Percentiles rank a stretch among this genome's conserved stretches.
Evolutionary conservation across 1,139 yeast species (phyloP).

Genomic region (Candida sp.): DNA sequence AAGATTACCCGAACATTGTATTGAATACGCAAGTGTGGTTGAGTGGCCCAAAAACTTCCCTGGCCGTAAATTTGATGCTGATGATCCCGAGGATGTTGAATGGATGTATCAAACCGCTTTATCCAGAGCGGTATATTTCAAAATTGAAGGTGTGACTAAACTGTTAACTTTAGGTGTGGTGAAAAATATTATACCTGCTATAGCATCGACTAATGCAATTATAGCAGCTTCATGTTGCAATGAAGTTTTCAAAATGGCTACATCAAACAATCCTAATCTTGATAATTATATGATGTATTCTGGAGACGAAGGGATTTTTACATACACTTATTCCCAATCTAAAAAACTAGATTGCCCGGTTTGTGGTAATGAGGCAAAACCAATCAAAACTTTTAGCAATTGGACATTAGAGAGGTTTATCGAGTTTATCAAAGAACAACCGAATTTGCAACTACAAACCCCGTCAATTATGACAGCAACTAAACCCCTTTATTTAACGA

Average conservation of each 20-base stretch:
- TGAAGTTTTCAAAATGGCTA: constrained; percentile 77
- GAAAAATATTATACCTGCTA: constrained; percentile 90
- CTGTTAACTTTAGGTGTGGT: constrained; percentile 81
- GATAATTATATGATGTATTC: constrained; percentile 86
- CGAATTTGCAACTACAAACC: constrained; percentile 38
- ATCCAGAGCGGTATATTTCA: constrained; percentile 59
- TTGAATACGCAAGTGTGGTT: constrained; percentile 84
- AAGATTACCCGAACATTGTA: constrained; percentile 88
- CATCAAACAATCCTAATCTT: constrained; percentile 64
- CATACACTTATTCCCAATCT: constrained; percentile 66
- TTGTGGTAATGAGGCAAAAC: constrained; percentile 54
- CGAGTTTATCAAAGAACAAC: constrained; percentile 28
- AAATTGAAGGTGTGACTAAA: constrained; percentile 71
- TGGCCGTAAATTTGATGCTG: constrained; percentile 57
- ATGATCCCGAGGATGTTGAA: constrained; percentile 62
- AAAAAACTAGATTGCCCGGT: constrained; percentile 66
- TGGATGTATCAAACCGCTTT: constrained; percentile 60
- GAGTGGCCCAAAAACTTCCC: constrained; percentile 65
- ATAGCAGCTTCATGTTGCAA: constrained; percentile 91
- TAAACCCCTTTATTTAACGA: constrained; percentile 44
- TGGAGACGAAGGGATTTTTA: constrained; percentile 74
- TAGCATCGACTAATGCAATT: constrained; percentile 91
- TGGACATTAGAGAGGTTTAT: constrained; percentile 50
- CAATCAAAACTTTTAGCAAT: constrained; percentile 27
- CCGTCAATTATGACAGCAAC: constrained; percentile 52